phyloP scores from a whole-genome alignment of 2,329 filamentous ascomycete genomes.

The Sporothrix brasiliensis region DNA sequence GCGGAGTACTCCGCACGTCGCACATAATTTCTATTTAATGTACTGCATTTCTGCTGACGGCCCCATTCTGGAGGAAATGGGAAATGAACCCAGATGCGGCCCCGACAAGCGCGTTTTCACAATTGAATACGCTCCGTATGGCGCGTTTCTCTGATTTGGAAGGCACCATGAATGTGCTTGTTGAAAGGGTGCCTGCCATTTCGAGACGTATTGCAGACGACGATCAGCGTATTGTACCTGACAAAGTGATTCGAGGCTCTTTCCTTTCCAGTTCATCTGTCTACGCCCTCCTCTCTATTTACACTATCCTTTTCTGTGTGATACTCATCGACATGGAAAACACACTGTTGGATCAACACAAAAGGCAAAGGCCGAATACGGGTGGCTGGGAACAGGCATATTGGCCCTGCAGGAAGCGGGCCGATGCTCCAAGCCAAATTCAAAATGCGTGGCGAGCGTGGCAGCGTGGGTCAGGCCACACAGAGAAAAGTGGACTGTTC shows the following conservation, averaged over 20 bases:
- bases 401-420: slow-evolving; percentile 10
- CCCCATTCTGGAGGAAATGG: not conserved
- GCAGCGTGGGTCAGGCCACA: not conserved
- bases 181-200: not conserved
- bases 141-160: slow-evolving; percentile 5
- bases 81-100: slow-evolving; percentile 9
- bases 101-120: not conserved
- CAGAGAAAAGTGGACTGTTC: not conserved
- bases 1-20: not conserved
- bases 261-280: not conserved
- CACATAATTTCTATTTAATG: too few relatives aligned
- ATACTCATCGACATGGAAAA: not conserved
- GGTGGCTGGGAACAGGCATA: slow-evolving; percentile 20
- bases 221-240: too few relatives aligned
- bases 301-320: not conserved
- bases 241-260: not conserved
- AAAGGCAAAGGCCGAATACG: not conserved
- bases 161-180: not conserved
- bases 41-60: not conserved
- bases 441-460: not conserved
- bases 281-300: not conserved
- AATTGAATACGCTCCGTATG: not conserved
- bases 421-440: slow-evolving; percentile 22
- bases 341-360: not conserved
- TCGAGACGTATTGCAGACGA: not conserved